phyloP scores from a whole-genome alignment of 768 basidiomycete species.

The Tubosaeta sp. region DNA sequence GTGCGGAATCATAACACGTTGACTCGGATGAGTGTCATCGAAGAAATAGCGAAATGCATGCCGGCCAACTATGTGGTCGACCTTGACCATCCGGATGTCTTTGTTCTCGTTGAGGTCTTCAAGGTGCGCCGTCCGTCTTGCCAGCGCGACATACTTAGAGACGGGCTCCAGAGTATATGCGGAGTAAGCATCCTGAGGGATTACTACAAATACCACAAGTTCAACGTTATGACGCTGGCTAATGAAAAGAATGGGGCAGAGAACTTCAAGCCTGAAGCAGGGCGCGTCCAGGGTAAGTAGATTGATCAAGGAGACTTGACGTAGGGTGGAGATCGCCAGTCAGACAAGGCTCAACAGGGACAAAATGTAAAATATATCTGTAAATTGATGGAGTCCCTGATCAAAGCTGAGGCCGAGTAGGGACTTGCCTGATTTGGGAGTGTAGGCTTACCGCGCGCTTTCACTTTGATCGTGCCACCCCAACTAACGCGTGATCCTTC shows the following conservation, averaged over 20 bases:
- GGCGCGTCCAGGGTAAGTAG: constrained; percentile 30
- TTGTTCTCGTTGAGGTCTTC: constrained; percentile 78
- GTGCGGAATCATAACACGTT: constrained; percentile 75
- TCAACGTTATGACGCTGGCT: constrained; percentile 75
- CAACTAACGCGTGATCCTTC: neutral
- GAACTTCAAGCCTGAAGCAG: constrained; percentile 30
- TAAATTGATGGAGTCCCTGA: neutral
- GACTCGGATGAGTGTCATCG: constrained; percentile 53
- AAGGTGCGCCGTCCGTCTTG: constrained; percentile 49
- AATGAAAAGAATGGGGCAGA: constrained; percentile 41
- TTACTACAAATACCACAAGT: constrained; percentile 69
- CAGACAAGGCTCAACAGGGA: neutral
- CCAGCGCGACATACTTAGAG: neutral
- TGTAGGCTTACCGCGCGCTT: no score
- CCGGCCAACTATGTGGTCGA: constrained; percentile 66
- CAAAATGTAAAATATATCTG: neutral
- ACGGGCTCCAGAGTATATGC: constrained; percentile 56
- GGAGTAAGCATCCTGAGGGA: constrained; percentile 71
- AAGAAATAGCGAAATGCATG: constrained; percentile 66
- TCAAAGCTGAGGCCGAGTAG: no score
- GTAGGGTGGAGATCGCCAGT: neutral
- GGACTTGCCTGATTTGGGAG: neutral
- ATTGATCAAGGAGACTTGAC: neutral
- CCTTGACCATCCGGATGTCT: constrained; percentile 62
- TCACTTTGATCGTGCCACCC: no score